A percentile compares a stretch with the other conserved stretches of the same genome.
Conservation (phyloP, 306 rosid genomes). For the Vicia faba region DNA sequence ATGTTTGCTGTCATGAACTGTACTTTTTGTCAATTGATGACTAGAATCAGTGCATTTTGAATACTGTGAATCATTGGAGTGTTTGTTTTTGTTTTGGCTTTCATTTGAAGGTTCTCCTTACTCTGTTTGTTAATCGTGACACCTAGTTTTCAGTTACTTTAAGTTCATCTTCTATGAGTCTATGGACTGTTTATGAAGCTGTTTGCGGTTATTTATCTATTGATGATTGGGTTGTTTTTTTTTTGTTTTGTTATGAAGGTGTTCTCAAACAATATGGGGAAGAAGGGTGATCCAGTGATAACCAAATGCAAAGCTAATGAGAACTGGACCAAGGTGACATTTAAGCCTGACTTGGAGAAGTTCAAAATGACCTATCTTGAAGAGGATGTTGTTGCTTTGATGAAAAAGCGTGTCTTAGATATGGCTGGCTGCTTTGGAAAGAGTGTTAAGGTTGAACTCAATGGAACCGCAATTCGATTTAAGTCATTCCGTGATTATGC, state of each 20-base stretch:
- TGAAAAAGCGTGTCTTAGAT: conserved; percentile 91
- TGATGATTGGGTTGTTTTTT: conserved; percentile 3
- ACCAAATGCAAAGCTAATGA: conserved; percentile 78
- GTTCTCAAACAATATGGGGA: conserved; percentile 80
- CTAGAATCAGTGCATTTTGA: too few relatives aligned
- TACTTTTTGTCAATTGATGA: too few relatives aligned
- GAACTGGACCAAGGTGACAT: conserved; percentile 92
- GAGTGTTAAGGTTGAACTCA: conserved; percentile 84
- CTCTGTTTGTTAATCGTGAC: too few relatives aligned
- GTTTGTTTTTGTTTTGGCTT: too few relatives aligned
- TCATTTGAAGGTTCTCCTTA: too few relatives aligned
- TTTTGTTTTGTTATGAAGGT: conserved; percentile 55
- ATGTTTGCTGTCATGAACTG: not conserved
- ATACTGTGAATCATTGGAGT: too few relatives aligned
- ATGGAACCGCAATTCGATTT: conserved; percentile 58
- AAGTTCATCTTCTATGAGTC: too few relatives aligned
- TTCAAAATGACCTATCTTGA: conserved; percentile 84
- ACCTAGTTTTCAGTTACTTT: too few relatives aligned
- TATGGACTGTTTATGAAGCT: too few relatives aligned
- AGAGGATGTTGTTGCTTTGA: conserved; percentile 88
- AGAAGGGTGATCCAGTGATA: conserved; percentile 66
- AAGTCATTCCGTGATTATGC: conserved; percentile 80
- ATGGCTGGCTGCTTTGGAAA: conserved; percentile 96
- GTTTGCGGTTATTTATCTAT: not conserved
- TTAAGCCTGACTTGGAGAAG: conserved; percentile 83